Evolutionary conservation across 2,329 filamentous ascomycete species (phyloP).

Genomic region (Penicillium sp.): DNA sequence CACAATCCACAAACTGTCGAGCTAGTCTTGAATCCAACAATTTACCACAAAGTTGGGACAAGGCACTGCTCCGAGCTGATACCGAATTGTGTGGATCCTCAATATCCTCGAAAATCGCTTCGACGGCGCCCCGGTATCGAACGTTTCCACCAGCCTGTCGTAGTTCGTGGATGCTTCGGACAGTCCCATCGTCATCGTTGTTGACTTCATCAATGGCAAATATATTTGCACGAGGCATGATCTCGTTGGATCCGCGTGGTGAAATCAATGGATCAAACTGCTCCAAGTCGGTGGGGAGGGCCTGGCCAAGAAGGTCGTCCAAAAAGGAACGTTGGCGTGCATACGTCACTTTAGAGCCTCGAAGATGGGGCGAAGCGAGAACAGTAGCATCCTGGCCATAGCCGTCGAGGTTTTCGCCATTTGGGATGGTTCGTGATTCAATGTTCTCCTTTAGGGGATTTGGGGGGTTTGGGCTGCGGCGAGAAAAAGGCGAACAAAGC

Average conservation of each 20-base stretch:
- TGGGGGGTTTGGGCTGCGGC: conserved; percentile 7
- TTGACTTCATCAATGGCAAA: conserved; percentile 46
- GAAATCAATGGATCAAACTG: conserved; percentile 4
- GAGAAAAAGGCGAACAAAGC: conserved; percentile 3
- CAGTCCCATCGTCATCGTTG: conserved; percentile 40
- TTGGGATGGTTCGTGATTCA: conserved; percentile 1
- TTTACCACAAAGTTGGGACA: conserved; percentile 54
- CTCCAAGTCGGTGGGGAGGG: conserved; percentile 3
- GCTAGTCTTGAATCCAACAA: conserved; percentile 43
- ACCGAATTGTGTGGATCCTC: conserved; percentile 44
- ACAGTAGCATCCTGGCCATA: conserved; percentile 9
- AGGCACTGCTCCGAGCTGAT: conserved; percentile 49
- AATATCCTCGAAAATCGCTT: conserved; percentile 57
- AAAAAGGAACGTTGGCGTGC: conserved; percentile 57
- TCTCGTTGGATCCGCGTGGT: conserved; percentile 2
- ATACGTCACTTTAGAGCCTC: conserved; percentile 53
- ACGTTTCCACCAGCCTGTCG: conserved; percentile 55
- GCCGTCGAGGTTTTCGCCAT: conserved; percentile 4
- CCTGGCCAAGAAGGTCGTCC: conserved; percentile 42
- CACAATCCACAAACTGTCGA: conserved; percentile 64
- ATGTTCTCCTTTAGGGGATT: background rate
- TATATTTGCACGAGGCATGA: conserved; percentile 17
- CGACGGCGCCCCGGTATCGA: conserved; percentile 53
- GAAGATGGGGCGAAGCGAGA: conserved; percentile 21
- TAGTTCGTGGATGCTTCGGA: conserved; percentile 60